Conservation (phyloP, 163 green algal species). For the Coccomyxa subellipsoidea region DNA sequence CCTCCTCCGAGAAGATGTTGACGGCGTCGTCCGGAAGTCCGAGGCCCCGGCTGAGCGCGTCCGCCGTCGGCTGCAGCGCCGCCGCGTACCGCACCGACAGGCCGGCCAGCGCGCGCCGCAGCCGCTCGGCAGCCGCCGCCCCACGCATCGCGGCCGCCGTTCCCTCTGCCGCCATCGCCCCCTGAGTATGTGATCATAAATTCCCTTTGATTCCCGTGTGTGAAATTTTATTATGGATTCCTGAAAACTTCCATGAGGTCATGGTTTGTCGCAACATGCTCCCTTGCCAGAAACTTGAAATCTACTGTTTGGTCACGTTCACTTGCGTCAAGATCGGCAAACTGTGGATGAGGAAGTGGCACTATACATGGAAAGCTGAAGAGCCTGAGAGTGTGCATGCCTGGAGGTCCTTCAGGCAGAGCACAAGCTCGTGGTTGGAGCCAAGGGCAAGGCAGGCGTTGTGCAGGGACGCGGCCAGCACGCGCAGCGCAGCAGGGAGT, state of each 20-base stretch:
- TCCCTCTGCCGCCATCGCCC: background rate
- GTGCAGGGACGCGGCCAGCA: constrained; percentile 48
- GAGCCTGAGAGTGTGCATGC: too few relatives aligned
- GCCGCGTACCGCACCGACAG: constrained; percentile 48
- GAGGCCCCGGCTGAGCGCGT: constrained; percentile 64
- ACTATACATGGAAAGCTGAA: too few relatives aligned
- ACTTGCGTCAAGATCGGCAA: background rate
- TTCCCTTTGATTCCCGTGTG: background rate
- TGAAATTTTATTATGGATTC: too few relatives aligned
- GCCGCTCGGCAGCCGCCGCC: constrained; percentile 83
- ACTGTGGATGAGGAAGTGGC: too few relatives aligned
- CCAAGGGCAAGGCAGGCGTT: constrained; percentile 77
- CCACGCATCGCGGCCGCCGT: constrained; percentile 27
- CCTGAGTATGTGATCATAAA: constrained; percentile 18
- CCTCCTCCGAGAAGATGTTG: constrained; percentile 92
- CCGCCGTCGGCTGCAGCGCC: constrained; percentile 54
- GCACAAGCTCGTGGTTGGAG: constrained; percentile 80
- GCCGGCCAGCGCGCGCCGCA: constrained; percentile 61
- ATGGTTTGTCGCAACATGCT: background rate
- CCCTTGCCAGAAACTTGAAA: too few relatives aligned
- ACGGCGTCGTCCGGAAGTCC: constrained; percentile 71
- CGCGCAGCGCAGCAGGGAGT: constrained; percentile 34
- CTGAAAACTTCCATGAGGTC: too few relatives aligned
- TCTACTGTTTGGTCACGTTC: too few relatives aligned
- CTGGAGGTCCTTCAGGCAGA: constrained; percentile 18